These are phyloP conservation scores for Neurospora intermedia DNA, from an alignment of 495 filamentous ascomycete genomes.

Conservation along the genomic window DNA sequence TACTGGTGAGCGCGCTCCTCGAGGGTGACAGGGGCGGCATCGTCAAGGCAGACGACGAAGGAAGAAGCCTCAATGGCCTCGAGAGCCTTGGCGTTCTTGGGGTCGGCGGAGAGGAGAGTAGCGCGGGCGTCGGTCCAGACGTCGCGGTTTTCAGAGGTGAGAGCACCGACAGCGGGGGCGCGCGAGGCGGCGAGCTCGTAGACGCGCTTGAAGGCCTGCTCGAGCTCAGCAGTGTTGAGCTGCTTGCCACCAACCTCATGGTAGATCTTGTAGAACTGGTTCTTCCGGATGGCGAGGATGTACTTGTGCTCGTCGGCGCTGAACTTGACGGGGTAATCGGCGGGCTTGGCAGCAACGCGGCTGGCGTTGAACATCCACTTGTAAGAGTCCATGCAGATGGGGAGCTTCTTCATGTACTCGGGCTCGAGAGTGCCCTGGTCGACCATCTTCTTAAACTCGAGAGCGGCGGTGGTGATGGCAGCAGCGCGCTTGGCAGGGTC, in stretches of 20 bases:
- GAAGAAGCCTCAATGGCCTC: conserved; percentile 80
- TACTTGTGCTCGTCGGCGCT: conserved; percentile 64
- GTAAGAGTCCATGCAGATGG: conserved; percentile 95
- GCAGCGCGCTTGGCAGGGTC: conserved; percentile 89
- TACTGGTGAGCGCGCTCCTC: conserved; percentile 93
- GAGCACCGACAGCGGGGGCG: conserved; percentile 63
- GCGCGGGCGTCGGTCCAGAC: conserved; percentile 81
- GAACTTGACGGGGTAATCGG: conserved; percentile 80
- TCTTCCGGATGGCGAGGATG: conserved; percentile 83
- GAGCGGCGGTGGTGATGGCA: conserved; percentile 68
- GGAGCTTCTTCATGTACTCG: conserved; percentile 93
- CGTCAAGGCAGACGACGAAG: conserved; percentile 90
- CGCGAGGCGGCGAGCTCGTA: conserved; percentile 63
- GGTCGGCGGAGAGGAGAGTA: conserved; percentile 59
- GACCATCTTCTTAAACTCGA: conserved; percentile 92
- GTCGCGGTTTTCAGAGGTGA: conserved; percentile 89
- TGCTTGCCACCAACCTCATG: conserved; percentile 67
- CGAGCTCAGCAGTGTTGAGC: conserved; percentile 77
- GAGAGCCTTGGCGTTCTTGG: conserved; percentile 64
- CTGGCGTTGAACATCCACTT: conserved; percentile 98
- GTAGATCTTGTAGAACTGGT: conserved; percentile 86
- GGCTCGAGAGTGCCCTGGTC: conserved; percentile 78
- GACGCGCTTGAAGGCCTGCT: conserved; percentile 76
- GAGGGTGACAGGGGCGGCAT: conserved; percentile 82
- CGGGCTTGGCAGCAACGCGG: conserved; percentile 72